Conservation (phyloP, 768 basidiomycete species). For the Fistulinella prunicolor region DNA sequence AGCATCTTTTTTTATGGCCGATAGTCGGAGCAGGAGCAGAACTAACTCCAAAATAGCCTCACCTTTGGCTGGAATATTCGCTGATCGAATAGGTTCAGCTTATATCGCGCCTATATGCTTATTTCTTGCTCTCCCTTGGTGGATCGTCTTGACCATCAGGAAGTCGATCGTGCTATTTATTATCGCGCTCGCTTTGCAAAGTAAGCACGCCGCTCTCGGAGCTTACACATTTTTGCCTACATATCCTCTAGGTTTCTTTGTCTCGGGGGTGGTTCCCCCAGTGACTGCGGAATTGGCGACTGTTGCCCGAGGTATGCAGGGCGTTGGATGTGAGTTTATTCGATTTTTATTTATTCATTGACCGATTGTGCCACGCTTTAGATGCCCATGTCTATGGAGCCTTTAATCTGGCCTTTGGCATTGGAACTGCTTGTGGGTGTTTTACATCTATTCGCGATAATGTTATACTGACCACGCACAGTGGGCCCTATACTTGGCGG, state of each 20-base stretch:
- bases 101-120: constrained; percentile 50
- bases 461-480: constrained; percentile 24
- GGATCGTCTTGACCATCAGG: constrained; percentile 50
- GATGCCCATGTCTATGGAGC: constrained; percentile 75
- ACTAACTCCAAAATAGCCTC: constrained; percentile 39
- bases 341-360: background rate
- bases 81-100: constrained; percentile 56
- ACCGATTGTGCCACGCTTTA: constrained; percentile 24
- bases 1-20: constrained; percentile 20
- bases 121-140: constrained; percentile 61
- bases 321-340: constrained; percentile 61
- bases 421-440: constrained; percentile 61
- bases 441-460: constrained; percentile 1
- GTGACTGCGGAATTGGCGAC: constrained; percentile 65
- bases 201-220: constrained; percentile 36
- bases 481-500: constrained; percentile 73
- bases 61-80: constrained; percentile 54
- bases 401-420: constrained; percentile 68
- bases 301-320: constrained; percentile 52
- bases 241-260: constrained; percentile 51
- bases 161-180: constrained; percentile 45
- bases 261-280: constrained; percentile 56
- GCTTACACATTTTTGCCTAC: background rate
- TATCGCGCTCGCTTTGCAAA: constrained; percentile 46
- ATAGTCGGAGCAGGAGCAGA: background rate